Evolutionary conservation across 495 filamentous ascomycete species (phyloP).

Genomic region (Penicillium pancosmium): DNA sequence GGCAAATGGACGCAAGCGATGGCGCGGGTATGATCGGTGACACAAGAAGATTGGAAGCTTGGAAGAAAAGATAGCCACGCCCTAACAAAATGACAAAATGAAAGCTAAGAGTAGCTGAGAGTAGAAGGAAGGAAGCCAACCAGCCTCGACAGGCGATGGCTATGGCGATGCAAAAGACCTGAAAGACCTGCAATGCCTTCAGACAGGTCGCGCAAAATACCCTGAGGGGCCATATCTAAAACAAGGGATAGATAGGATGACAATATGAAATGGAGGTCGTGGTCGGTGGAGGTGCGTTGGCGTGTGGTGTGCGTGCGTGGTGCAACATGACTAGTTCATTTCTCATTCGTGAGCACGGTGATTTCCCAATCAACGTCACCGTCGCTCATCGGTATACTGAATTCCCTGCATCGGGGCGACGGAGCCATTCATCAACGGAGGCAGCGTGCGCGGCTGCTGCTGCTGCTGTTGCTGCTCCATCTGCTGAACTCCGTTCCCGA

Average conservation of each 20-base stretch:
- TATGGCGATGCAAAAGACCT: background rate
- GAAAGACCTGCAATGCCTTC: slow-evolving; percentile 2
- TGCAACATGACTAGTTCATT: slow-evolving; percentile 33
- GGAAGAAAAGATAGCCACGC: slow-evolving; percentile 8
- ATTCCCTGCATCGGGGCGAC: slow-evolving; percentile 60
- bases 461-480: slow-evolving; percentile 44
- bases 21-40: slow-evolving; percentile 34
- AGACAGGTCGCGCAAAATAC: background rate
- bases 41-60: slow-evolving; percentile 5
- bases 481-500: slow-evolving; percentile 37
- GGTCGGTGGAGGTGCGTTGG: slow-evolving; percentile 2
- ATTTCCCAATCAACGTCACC: slow-evolving; percentile 23
- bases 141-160: too few species aligned
- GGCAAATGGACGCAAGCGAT: slow-evolving; percentile 16
- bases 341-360: slow-evolving; percentile 24
- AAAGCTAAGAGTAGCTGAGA: slow-evolving; percentile 4
- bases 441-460: slow-evolving; percentile 51
- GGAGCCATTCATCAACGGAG: slow-evolving; percentile 53
- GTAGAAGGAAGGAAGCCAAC: slow-evolving; percentile 2
- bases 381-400: slow-evolving; percentile 56
- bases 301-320: slow-evolving; percentile 7
- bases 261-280: slow-evolving; percentile 24
- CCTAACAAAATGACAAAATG: slow-evolving; percentile 3
- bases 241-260: slow-evolving; percentile 28
- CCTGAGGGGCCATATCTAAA: slow-evolving; percentile 22